A percentile compares a stretch with the other conserved stretches of the same genome.
Evolutionary conservation across 768 basidiomycete genomes (phyloP).

Genomic region (Naganishia vaughanmartiniae): DNA sequence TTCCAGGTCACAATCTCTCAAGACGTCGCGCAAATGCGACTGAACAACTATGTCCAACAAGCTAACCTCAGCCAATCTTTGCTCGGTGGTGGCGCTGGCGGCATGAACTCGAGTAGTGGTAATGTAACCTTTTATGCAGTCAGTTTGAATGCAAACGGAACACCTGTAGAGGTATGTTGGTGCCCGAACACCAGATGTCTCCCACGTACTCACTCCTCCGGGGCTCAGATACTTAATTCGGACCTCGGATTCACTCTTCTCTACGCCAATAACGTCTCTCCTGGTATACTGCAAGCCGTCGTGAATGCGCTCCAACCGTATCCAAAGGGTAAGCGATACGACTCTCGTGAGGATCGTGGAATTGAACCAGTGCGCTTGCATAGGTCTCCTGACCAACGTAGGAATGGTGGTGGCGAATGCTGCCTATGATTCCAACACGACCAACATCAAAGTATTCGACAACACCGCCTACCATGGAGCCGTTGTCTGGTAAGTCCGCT

Average conservation of each 20-base stretch:
- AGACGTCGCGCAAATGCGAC: slow-evolving; percentile 46
- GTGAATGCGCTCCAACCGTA: slow-evolving; percentile 56
- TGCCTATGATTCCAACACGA: slow-evolving; percentile 56
- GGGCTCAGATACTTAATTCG: slow-evolving; percentile 52
- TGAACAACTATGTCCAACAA: slow-evolving; percentile 52
- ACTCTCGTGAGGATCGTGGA: background rate
- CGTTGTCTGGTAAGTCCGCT: slow-evolving; percentile 39
- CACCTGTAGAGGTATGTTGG: slow-evolving; percentile 53
- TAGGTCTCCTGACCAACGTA: slow-evolving; percentile 56
- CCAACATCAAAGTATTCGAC: slow-evolving; percentile 51
- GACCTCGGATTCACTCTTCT: slow-evolving; percentile 56
- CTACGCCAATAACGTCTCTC: slow-evolving; percentile 54
- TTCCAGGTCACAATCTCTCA: slow-evolving; percentile 53
- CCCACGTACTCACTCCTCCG: background rate
- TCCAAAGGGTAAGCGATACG: slow-evolving; percentile 52
- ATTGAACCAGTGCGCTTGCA: background rate
- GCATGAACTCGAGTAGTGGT: slow-evolving; percentile 33
- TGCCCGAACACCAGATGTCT: background rate
- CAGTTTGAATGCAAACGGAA: slow-evolving; percentile 53
- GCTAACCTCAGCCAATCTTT: slow-evolving; percentile 51
- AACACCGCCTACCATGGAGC: slow-evolving; percentile 52
- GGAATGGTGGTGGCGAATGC: slow-evolving; percentile 59
- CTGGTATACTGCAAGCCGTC: slow-evolving; percentile 52
- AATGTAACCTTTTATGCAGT: slow-evolving; percentile 55
- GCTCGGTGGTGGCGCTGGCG: slow-evolving; percentile 38